Percentiles rank a stretch among this genome's conserved stretches.
These are phyloP conservation scores for Calonectria leucothoes DNA, from an alignment of 2,329 filamentous ascomycete genomes.

Conservation along the genomic window DNA sequence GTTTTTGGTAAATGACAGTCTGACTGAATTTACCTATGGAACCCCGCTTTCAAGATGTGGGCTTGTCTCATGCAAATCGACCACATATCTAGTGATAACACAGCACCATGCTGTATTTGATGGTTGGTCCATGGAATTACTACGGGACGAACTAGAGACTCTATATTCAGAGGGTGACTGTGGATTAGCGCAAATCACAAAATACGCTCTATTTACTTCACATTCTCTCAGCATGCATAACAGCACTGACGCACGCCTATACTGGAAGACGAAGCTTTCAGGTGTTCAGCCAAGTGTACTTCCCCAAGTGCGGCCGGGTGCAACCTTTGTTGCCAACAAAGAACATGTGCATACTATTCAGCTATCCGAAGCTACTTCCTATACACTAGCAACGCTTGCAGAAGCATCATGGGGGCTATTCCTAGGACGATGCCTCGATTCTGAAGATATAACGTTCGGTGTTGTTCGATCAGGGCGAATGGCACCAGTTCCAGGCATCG, in stretches of 20 bases:
- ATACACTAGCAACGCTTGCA: neutral
- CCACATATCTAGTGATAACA: neutral
- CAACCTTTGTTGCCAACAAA: neutral
- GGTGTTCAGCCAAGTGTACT: neutral
- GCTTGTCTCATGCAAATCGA: neutral
- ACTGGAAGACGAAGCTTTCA: neutral
- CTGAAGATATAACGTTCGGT: neutral
- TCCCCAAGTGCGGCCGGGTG: neutral
- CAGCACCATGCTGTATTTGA: neutral
- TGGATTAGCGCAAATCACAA: no score
- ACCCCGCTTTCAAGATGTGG: neutral
- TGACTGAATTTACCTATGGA: neutral
- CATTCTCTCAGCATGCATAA: neutral
- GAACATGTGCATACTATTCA: neutral
- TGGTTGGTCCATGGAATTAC: neutral
- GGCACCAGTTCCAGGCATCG: neutral
- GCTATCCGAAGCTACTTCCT: neutral
- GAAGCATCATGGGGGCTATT: neutral
- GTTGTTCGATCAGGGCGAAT: neutral
- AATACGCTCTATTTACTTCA: neutral
- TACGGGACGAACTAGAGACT: neutral
- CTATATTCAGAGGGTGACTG: neutral
- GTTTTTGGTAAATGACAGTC: neutral
- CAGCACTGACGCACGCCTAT: neutral
- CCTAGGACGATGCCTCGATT: neutral